phyloP scores from a whole-genome alignment of 352 stramenopile genomes.

The Phytophthora ramorum region DNA sequence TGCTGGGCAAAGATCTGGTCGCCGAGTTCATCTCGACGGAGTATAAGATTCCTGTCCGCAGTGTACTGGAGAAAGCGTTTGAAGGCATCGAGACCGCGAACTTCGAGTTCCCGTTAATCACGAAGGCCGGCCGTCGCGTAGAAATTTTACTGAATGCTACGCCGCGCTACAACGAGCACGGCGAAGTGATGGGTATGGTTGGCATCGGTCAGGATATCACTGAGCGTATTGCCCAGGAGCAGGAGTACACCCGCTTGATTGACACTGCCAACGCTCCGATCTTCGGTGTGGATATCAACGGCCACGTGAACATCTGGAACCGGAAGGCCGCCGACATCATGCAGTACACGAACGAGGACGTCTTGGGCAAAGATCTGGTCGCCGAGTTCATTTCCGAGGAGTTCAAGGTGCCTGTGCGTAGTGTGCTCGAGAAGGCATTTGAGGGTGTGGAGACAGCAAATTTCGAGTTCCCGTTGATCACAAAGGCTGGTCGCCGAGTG shows the following conservation, averaged over 20 bases:
- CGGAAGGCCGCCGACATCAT: conserved; percentile 65
- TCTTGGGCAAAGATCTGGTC: conserved; percentile 68
- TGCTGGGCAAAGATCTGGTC: conserved; percentile 42
- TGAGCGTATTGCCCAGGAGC: conserved; percentile 68
- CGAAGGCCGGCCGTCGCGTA: conserved; percentile 24
- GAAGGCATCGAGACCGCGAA: conserved; percentile 51
- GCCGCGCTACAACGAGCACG: conserved; percentile 24
- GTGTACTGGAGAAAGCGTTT: conserved; percentile 53
- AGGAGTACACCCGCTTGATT: conserved; percentile 76
- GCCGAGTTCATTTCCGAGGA: conserved; percentile 67
- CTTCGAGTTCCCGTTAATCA: conserved; percentile 54
- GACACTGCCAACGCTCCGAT: conserved; percentile 87
- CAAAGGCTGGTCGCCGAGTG: conserved; percentile 55
- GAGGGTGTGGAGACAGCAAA: conserved; percentile 54
- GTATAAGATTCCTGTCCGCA: conserved; percentile 46
- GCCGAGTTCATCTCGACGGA: conserved; percentile 60
- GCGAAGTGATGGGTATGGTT: conserved; percentile 26
- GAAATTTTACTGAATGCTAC: conserved; percentile 33
- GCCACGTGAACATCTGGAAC: conserved; percentile 70
- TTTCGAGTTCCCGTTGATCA: conserved; percentile 80
- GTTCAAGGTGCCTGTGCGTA: conserved; percentile 40
- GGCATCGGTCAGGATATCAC: conserved; percentile 35
- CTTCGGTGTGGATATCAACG: conserved; percentile 71
- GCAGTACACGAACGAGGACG: conserved; percentile 75
- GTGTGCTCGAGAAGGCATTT: conserved; percentile 33